These are phyloP conservation scores for Trametes cubensis DNA, from an alignment of 768 basidiomycete genomes.

Conservation along the genomic window DNA sequence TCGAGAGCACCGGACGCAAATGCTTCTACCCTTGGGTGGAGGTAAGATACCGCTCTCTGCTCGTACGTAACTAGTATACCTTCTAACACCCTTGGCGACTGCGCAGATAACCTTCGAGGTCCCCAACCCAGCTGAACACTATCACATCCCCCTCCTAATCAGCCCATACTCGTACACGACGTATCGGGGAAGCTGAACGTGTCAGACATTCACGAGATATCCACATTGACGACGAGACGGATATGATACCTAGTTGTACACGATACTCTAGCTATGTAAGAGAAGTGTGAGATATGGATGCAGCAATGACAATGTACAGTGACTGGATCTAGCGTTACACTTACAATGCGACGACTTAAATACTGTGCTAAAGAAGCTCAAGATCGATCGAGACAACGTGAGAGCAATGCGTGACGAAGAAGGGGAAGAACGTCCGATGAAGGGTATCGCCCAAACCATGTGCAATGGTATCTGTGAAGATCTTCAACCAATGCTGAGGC, in stretches of 20 bases:
- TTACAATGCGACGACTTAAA: constrained; percentile 5
- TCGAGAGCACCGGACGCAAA: constrained; percentile 58
- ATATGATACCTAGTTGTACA: constrained; percentile 16
- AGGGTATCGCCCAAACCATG: too few species aligned
- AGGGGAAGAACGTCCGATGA: neutral
- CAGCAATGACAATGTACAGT: constrained; percentile 21
- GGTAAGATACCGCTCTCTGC: constrained; percentile 46
- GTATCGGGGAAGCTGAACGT: constrained; percentile 78
- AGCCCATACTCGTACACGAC: constrained; percentile 93
- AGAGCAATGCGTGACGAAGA: neutral
- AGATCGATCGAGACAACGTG: too few species aligned
- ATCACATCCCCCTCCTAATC: constrained; percentile 90
- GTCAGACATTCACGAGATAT: neutral
- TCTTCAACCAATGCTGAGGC: constrained; percentile 50
- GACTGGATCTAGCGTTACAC: constrained; percentile 15
- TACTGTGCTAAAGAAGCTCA: neutral
- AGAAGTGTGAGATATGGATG: constrained; percentile 10
- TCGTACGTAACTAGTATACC: neutral
- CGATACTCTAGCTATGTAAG: constrained; percentile 14
- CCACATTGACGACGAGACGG: neutral
- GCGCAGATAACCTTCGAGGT: constrained; percentile 73
- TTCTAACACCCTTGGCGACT: constrained; percentile 1
- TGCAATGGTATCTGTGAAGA: too few species aligned
- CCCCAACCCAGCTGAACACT: constrained; percentile 73
- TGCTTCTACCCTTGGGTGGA: constrained; percentile 94